phyloP scores from a whole-genome alignment of 208 protist species.

The Crithidia bombi region DNA sequence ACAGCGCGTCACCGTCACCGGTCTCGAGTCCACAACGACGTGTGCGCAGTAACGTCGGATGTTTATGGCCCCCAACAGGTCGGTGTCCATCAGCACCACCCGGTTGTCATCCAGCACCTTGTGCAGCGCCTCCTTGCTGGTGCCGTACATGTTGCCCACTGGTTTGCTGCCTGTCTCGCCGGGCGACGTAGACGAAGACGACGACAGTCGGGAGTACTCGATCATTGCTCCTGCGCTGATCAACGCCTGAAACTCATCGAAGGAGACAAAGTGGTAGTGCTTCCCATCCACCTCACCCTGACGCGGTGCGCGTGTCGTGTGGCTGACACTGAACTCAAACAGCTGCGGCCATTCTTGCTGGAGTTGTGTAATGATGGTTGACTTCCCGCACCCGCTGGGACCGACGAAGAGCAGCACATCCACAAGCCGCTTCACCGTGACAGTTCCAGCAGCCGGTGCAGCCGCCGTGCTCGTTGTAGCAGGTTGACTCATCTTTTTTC shows the following conservation, averaged over 20 bases:
- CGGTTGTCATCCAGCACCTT: conserved; percentile 47
- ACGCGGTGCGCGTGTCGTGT: conserved; percentile 86
- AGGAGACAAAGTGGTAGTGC: conserved; percentile 85
- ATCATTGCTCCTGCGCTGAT: conserved; percentile 67
- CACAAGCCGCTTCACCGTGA: conserved; percentile 28
- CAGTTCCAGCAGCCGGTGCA: not conserved
- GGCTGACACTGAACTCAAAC: conserved; percentile 89
- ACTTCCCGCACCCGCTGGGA: conserved; percentile 88
- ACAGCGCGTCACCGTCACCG: conserved; percentile 10
- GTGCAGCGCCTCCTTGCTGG: conserved; percentile 66
- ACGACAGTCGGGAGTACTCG: conserved; percentile 70
- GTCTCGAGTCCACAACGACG: conserved; percentile 20
- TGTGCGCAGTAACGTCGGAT: conserved; percentile 54
- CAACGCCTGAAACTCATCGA: conserved; percentile 55
- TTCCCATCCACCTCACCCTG: conserved; percentile 79
- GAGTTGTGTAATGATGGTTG: conserved; percentile 80
- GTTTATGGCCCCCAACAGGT: conserved; percentile 75
- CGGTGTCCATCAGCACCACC: conserved; percentile 83
- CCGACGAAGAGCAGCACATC: conserved; percentile 87
- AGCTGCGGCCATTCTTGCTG: conserved; percentile 47
- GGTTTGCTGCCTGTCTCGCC: not conserved
- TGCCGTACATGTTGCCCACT: conserved; percentile 85
- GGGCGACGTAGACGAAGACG: not conserved
- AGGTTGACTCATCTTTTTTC: not conserved
- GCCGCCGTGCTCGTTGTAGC: not conserved